Conservation (phyloP, 257 asterid species). For the Craterostigma plantagineum region DNA sequence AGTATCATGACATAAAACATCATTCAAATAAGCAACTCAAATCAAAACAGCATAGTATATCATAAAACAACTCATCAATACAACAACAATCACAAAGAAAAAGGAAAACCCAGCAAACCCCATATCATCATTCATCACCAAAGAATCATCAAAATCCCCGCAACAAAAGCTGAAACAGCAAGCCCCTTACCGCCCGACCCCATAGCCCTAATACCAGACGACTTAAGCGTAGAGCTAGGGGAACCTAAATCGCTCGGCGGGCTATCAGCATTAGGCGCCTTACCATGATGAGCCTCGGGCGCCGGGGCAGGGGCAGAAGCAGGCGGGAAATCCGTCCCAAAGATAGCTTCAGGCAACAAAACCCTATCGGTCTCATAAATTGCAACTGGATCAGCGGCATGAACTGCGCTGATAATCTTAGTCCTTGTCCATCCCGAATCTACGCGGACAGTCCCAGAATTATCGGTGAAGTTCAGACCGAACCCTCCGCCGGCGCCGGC, state of each 20-base stretch:
- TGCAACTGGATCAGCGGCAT: constrained; percentile 56
- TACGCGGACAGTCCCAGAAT: constrained; percentile 33
- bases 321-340: constrained; percentile 82
- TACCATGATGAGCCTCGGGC: constrained; percentile 17
- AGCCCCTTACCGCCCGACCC: too few species aligned
- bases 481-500: constrained; percentile 35
- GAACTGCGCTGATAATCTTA: constrained; percentile 54
- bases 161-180: too few species aligned
- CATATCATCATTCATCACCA: too few species aligned
- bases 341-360: constrained; percentile 58
- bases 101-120: too few species aligned
- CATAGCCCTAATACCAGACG: too few species aligned
- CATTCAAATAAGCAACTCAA: too few species aligned
- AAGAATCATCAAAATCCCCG: too few species aligned
- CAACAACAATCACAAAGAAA: too few species aligned
- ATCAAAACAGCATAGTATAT: too few species aligned
- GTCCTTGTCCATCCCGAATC: constrained; percentile 64
- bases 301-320: constrained; percentile 65
- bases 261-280: constrained; percentile 30
- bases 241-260: constrained; percentile 17
- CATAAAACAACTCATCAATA: too few species aligned
- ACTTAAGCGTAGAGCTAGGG: too few species aligned
- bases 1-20: too few species aligned
- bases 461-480: constrained; percentile 41
- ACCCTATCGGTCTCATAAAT: constrained; percentile 53